These are phyloP conservation scores for Agaricus subrufescens DNA, from an alignment of 768 basidiomycete species.

Conservation along the genomic window DNA sequence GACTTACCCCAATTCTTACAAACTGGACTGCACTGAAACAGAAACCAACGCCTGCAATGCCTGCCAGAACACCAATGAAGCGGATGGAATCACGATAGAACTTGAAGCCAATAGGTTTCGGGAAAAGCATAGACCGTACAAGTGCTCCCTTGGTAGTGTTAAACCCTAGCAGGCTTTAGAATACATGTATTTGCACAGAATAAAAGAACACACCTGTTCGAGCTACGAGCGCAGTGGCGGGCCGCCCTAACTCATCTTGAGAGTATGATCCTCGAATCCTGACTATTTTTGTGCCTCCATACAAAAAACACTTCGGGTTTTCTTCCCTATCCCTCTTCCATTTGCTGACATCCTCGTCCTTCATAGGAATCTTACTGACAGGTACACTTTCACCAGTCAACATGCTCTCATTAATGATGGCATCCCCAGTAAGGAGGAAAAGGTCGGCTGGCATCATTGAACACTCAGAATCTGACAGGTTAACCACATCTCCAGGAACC, in stretches of 20 bases:
- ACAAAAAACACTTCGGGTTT: conserved; percentile 78
- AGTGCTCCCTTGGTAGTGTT: conserved; percentile 97
- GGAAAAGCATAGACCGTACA: conserved; percentile 96
- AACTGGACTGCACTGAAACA: conserved; percentile 91
- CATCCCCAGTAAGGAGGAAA: conserved; percentile 90
- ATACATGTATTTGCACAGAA: not conserved
- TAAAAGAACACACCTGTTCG: conserved; percentile 60
- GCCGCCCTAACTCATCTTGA: conserved; percentile 45
- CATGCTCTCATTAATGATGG: conserved; percentile 99
- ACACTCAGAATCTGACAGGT: conserved; percentile 75
- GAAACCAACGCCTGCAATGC: conserved; percentile 91
- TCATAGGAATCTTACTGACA: conserved; percentile 84
- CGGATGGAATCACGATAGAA: conserved; percentile 91
- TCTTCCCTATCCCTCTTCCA: conserved; percentile 74
- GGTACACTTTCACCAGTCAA: conserved; percentile 98
- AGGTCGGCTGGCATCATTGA: conserved; percentile 84
- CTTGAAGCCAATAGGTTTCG: conserved; percentile 98
- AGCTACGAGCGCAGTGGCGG: conserved; percentile 79
- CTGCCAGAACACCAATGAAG: conserved; percentile 88
- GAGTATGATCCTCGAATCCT: conserved; percentile 66
- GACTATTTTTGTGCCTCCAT: conserved; percentile 88
- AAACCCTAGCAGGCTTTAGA: conserved; percentile 50
- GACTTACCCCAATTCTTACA: conserved; percentile 76
- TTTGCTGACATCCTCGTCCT: conserved; percentile 66
- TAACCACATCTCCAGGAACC: conserved; percentile 90